A percentile compares a stretch with the other conserved stretches of the same genome.
Conservation (phyloP, 176 grass and related monocot genomes). For the Triticum dicoccoides region DNA sequence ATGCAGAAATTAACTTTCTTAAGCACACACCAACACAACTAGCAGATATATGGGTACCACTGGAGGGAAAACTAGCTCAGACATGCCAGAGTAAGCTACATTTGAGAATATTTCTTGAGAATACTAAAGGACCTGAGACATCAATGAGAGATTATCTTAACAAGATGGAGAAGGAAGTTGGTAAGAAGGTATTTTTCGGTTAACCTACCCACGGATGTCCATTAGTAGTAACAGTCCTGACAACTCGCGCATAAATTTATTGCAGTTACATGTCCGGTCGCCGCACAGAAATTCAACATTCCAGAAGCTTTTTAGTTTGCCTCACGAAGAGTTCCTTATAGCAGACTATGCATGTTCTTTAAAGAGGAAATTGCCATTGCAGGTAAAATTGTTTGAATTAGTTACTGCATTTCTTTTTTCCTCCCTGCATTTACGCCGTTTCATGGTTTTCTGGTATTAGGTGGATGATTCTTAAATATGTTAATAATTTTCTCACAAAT, state of each 20-base stretch:
- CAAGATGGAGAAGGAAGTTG: constrained; percentile 95
- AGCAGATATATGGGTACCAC: constrained; percentile 75
- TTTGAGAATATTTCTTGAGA: constrained; percentile 87
- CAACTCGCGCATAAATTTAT: neutral
- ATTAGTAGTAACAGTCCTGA: constrained; percentile 6
- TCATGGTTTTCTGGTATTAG: neutral
- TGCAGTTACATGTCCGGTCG: constrained; percentile 68
- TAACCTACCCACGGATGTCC: neutral
- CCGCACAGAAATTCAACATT: constrained; percentile 78
- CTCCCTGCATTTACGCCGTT: neutral
- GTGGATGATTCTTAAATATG: neutral
- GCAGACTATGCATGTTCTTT: constrained; percentile 83
- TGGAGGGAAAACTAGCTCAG: constrained; percentile 68
- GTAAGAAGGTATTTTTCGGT: constrained; percentile 59
- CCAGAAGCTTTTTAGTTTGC: constrained; percentile 75
- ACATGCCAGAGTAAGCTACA: constrained; percentile 66
- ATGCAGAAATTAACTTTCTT: constrained; percentile 83
- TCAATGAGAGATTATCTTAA: constrained; percentile 62
- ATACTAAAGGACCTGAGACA: constrained; percentile 62
- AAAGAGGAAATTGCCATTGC: constrained; percentile 70
- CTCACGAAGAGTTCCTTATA: constrained; percentile 86
- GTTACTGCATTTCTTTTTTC: neutral
- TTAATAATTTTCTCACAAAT: neutral
- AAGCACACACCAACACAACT: constrained; percentile 63
- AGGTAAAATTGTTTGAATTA: constrained; percentile 23